Evolutionary conservation across 2,329 filamentous ascomycete species (phyloP).

Genomic region (Arachnopeziza araneosa): DNA sequence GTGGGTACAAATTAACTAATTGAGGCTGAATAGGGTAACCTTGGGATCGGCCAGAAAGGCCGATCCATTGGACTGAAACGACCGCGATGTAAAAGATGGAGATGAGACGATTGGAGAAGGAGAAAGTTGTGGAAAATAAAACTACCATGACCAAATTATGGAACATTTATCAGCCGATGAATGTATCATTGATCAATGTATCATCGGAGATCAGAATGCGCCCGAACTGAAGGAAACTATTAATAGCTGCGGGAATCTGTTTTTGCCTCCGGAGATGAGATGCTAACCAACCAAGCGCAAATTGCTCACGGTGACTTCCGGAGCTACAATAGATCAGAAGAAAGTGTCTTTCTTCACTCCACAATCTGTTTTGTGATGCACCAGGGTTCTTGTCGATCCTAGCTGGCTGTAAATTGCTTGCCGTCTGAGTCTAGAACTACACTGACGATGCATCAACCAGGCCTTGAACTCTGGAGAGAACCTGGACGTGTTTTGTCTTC

Average conservation of each 20-base stretch:
- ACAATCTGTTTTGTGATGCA: slow-evolving; percentile 19
- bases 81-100: neutral
- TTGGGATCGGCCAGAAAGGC: neutral
- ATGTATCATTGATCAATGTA: neutral
- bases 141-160: neutral
- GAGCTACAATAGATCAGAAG: slow-evolving; percentile 14
- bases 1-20: slow-evolving; percentile 12
- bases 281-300: neutral
- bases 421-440: slow-evolving; percentile 15
- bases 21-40: slow-evolving; percentile 15
- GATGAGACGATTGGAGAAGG: neutral
- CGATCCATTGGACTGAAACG: neutral
- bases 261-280: neutral
- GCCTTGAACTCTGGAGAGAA: slow-evolving; percentile 18
- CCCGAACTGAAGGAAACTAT: neutral
- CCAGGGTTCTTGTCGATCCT: slow-evolving; percentile 18
- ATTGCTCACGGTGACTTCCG: neutral
- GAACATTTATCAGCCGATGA: neutral
- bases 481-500: slow-evolving; percentile 12
- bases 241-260: neutral
- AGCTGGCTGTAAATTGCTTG: slow-evolving; percentile 16
- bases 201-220: neutral
- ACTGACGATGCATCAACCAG: slow-evolving; percentile 19
- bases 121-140: neutral
- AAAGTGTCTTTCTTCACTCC: slow-evolving; percentile 18